A percentile compares a stretch with the other conserved stretches of the same genome.
Conservation (phyloP, 306 rosid species). For the Carpinus fangiana region DNA sequence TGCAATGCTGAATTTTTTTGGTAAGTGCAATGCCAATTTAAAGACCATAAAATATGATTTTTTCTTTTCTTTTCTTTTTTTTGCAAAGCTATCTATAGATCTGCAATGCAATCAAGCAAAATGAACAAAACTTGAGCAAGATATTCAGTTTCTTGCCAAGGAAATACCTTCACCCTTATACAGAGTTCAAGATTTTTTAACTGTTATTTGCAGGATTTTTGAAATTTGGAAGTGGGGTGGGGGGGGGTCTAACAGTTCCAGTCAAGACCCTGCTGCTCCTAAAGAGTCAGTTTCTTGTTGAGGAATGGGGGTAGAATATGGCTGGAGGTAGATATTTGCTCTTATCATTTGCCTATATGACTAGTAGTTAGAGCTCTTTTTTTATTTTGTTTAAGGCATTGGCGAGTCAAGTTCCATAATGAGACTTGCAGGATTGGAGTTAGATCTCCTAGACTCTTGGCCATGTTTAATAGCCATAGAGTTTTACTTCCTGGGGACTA, state of each 20-base stretch:
- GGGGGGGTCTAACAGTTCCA: not conserved
- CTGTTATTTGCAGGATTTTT: not conserved
- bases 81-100: not conserved
- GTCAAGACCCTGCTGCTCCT: not conserved
- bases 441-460: not conserved
- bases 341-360: not conserved
- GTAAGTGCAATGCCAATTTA: not conserved
- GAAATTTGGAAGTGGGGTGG: not conserved
- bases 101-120: not conserved
- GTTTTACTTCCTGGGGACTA: not conserved
- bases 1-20: not conserved
- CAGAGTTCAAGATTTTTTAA: not conserved
- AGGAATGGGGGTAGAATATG: not conserved
- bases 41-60: not conserved
- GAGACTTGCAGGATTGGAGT: not conserved
- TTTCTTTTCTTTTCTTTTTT: not conserved
- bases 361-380: not conserved
- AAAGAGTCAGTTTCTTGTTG: not conserved
- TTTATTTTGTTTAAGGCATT: not conserved
- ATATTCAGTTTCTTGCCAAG: not conserved
- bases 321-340: not conserved
- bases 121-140: not conserved
- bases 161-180: not conserved
- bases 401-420: not conserved
- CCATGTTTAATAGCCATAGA: not conserved